Percentiles rank a stretch among this genome's conserved stretches.
phyloP scores from a whole-genome alignment of 345 rosid species.

The Boechera retrofracta region DNA sequence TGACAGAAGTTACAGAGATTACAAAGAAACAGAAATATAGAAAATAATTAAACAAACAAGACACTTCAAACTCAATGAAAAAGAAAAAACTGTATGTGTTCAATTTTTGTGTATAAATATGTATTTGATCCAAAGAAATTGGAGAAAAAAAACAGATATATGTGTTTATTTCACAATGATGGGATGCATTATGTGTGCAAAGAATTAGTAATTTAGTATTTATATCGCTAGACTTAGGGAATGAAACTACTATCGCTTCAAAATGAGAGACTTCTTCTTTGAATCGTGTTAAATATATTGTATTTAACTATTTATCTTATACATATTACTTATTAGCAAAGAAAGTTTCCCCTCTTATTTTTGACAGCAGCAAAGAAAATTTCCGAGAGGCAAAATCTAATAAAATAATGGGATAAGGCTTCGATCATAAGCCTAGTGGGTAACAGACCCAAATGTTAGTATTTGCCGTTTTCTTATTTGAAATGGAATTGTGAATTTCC shows the following conservation, averaged over 20 bases:
- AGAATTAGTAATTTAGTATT: not conserved
- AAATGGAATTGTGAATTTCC: not conserved
- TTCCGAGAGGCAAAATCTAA: not conserved
- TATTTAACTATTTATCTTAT: not conserved
- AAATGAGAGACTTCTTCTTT: slow-evolving; percentile 1
- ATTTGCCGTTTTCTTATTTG: not conserved
- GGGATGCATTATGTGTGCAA: not conserved
- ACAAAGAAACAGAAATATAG: too few relatives aligned
- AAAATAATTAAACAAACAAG: too few relatives aligned
- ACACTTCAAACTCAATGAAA: too few relatives aligned
- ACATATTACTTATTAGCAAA: not conserved
- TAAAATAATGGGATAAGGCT: not conserved
- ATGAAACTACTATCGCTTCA: not conserved
- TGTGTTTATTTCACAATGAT: not conserved
- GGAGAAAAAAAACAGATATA: not conserved
- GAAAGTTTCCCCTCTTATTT: not conserved
- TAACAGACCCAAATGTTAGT: not conserved
- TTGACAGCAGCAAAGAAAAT: not conserved
- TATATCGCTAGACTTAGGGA: not conserved
- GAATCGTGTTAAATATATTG: not conserved
- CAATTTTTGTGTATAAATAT: not conserved
- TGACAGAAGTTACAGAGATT: too few relatives aligned
- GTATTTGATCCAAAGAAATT: slow-evolving; percentile 8
- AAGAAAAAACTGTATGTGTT: too few relatives aligned
- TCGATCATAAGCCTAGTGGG: not conserved